Percentiles rank a stretch among this genome's conserved stretches.
Evolutionary conservation across 2,329 filamentous ascomycete genomes (phyloP).

Genomic region (Cladophialophora chaetospira): DNA sequence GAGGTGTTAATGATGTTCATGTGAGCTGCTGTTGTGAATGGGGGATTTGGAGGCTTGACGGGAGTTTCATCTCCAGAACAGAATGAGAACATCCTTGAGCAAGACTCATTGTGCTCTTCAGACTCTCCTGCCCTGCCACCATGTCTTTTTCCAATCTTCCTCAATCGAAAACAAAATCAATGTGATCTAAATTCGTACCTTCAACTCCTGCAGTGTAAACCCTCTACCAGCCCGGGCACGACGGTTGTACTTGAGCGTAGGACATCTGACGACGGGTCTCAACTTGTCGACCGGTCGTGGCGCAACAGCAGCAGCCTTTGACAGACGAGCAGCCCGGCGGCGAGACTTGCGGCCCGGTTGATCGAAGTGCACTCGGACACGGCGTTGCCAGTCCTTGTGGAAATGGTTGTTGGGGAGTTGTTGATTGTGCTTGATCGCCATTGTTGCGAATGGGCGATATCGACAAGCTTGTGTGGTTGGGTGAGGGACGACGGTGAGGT

Average conservation of each 20-base stretch:
- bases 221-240: conserved; percentile 94
- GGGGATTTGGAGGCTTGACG: not conserved
- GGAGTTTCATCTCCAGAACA: too few species aligned
- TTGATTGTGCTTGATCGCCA: conserved; percentile 96
- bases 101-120: not conserved
- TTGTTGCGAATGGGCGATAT: conserved; percentile 22
- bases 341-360: conserved; percentile 97
- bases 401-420: conserved; percentile 58
- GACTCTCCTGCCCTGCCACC: not conserved
- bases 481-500: conserved; percentile 23
- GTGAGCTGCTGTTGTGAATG: not conserved
- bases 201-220: conserved; percentile 96
- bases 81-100: too few species aligned
- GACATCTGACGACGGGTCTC: conserved; percentile 94
- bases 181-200: conserved; percentile 69
- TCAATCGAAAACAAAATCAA: too few species aligned
- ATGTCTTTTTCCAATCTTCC: too few species aligned
- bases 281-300: conserved; percentile 97
- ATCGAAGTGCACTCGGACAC: conserved; percentile 99
- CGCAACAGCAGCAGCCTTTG: conserved; percentile 93
- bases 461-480: conserved; percentile 28
- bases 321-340: conserved; percentile 85
- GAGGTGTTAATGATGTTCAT: not conserved
- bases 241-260: conserved; percentile 98
- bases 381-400: conserved; percentile 99